phyloP scores from a whole-genome alignment of 2,329 filamentous ascomycete species.

The Piedraia hortae region DNA sequence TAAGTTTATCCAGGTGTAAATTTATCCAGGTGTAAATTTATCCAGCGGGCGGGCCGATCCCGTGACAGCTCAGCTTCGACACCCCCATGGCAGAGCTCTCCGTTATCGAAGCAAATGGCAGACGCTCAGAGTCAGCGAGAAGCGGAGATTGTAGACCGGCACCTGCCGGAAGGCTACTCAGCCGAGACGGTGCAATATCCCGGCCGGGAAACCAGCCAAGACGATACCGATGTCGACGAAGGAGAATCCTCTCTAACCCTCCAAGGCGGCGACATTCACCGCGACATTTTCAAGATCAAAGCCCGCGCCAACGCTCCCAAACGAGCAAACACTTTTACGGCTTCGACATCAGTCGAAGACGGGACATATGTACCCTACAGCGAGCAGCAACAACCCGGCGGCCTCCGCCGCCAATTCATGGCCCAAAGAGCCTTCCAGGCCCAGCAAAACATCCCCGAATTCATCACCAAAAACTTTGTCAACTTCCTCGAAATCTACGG shows the following conservation, averaged over 20 bases:
- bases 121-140: conserved; percentile 5
- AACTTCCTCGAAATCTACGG: conserved; percentile 53
- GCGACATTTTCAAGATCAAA: conserved; percentile 49
- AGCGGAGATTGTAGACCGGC: conserved; percentile 10
- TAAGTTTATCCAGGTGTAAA: too few relatives aligned
- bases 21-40: too few relatives aligned
- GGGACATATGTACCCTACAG: conserved; percentile 2
- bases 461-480: conserved; percentile 42
- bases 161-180: conserved; percentile 12
- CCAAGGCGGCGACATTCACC: conserved; percentile 53
- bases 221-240: too few relatives aligned
- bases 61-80: too few relatives aligned
- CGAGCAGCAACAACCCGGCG: conserved; percentile 19
- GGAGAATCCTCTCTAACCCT: conserved; percentile 39
- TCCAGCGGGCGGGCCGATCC: too few relatives aligned
- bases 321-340: conserved; percentile 37
- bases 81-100: too few relatives aligned
- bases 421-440: conserved; percentile 17
- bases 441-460: conserved; percentile 17
- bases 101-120: too few relatives aligned
- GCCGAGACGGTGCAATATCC: not conserved
- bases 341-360: conserved; percentile 2
- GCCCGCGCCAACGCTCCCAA: conserved; percentile 22
- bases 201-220: not conserved
- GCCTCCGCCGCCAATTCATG: conserved; percentile 26